Base-by-base conservation (phyloP, 495 filamentous ascomycete species). In the Xylaria bambusicola region DNA sequence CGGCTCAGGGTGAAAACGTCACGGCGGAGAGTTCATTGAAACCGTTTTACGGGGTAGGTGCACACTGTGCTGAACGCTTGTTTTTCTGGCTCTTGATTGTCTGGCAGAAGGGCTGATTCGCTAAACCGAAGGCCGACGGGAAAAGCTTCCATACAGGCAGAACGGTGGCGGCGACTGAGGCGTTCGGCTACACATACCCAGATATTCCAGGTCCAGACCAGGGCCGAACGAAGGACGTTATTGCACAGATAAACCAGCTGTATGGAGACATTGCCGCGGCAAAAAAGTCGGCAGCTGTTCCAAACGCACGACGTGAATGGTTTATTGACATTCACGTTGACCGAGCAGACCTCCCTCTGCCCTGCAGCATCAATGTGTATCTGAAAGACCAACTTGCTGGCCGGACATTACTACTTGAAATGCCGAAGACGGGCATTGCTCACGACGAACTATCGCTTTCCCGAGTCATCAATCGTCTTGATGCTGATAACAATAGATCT, bases 141-240 rank as follows among this genome's bases (percentile, higher is more conserved):
- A 47, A 31, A 20, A 48, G 54, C 9, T 74, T 80, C 59, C 71
- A 73, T 60, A 81, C 75, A 6, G 74, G 76, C 17, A 61, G 69
- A n/a, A 67, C 66, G 5, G 71, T 74, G 10, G 55, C 67, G 0
- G 54, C 58, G 0, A 62, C 68, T 17, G 63, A 63, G 13, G 44
- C 44, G 1, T 70, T 83, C 26, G 79, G 79, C 15, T 82, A 83
- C 53, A 74, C 73, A 2, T 81, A 82, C 57, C 73, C 77, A 0
- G 80, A 82, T 15, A 60, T 58, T 21, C 50, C 31, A 38, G 55
- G 65, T 8, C 66, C 62, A 0, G 58, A 58, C 17, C 38, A 68
- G n/a, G 68, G 66, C 5, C 31, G 51, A 9, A 50, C 8, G 15
- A 50, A 23, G 38, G 50, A 51, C 2, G 65, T 74, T 24, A 63